phyloP scores from a whole-genome alignment of 805 yeast species.

The Myxozyma nipponensis region DNA sequence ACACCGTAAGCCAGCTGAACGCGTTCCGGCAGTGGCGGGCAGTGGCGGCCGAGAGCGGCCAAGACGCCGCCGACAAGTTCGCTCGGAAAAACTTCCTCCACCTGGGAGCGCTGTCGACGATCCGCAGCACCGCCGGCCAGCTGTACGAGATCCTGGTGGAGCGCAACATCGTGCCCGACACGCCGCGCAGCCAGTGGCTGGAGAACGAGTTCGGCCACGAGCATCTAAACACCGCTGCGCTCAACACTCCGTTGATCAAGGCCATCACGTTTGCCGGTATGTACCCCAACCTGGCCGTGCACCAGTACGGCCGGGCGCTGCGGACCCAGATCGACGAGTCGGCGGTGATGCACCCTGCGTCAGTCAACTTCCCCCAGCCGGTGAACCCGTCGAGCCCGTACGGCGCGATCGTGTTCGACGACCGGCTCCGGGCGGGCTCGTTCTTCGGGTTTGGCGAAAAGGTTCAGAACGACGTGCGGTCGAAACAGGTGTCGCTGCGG shows the following conservation, averaged over 20 bases:
- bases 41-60: slow-evolving; percentile 3
- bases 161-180: slow-evolving; percentile 13
- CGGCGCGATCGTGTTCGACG: slow-evolving; percentile 4
- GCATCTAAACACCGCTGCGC: slow-evolving; percentile 14
- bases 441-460: slow-evolving; percentile 16
- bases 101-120: slow-evolving; percentile 5
- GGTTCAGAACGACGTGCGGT: slow-evolving; percentile 14
- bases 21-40: slow-evolving; percentile 24
- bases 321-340: slow-evolving; percentile 14
- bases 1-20: slow-evolving; percentile 15
- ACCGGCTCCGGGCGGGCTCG: slow-evolving; percentile 12
- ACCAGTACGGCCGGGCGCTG: slow-evolving; percentile 1
- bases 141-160: slow-evolving; percentile 16
- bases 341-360: slow-evolving; percentile 18
- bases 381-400: slow-evolving; percentile 5
- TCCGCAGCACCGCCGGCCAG: slow-evolving; percentile 14
- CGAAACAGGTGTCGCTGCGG: slow-evolving; percentile 15
- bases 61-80: slow-evolving; percentile 9
- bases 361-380: slow-evolving; percentile 18
- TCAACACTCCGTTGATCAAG: slow-evolving; percentile 13
- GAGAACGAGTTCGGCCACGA: slow-evolving; percentile 15
- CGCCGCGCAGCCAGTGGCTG: slow-evolving; percentile 2
- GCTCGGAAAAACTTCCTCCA: slow-evolving; percentile 12
- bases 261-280: slow-evolving; percentile 12
- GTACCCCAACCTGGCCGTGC: slow-evolving; percentile 23